phyloP scores from a whole-genome alignment of 345 rosid genomes.

The Hypericum androsaemum region DNA sequence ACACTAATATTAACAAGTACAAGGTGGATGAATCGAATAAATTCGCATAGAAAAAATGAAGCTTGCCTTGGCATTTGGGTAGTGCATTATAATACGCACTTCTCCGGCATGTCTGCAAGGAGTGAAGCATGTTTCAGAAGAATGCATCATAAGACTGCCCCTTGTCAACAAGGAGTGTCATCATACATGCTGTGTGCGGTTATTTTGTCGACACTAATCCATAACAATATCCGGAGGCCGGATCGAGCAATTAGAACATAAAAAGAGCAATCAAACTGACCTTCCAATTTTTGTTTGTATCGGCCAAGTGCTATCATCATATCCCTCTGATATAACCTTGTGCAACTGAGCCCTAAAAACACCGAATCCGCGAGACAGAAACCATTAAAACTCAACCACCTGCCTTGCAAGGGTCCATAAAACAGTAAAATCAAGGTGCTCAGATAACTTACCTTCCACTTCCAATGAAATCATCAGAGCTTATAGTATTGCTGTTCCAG shows the following conservation, averaged over 20 bases:
- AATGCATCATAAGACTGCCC: too few species aligned
- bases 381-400: slow-evolving; percentile 25
- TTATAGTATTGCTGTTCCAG: slow-evolving; percentile 39
- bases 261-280: slow-evolving; percentile 18
- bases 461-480: slow-evolving; percentile 41
- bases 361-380: slow-evolving; percentile 5
- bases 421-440: background rate
- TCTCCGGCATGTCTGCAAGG: slow-evolving; percentile 72
- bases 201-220: too few species aligned
- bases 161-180: too few species aligned
- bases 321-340: slow-evolving; percentile 69
- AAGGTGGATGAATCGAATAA: background rate
- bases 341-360: slow-evolving; percentile 57
- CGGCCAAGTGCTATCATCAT: slow-evolving; percentile 67
- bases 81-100: slow-evolving; percentile 61
- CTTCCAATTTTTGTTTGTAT: slow-evolving; percentile 76
- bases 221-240: background rate
- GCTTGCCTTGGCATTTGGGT: slow-evolving; percentile 50
- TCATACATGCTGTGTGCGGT: too few species aligned
- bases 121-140: background rate
- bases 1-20: background rate
- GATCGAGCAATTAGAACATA: background rate
- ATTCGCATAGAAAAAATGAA: background rate
- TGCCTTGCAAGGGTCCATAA: slow-evolving; percentile 14
- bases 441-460: slow-evolving; percentile 27